phyloP scores from a whole-genome alignment of 495 filamentous ascomycete species.

The Hyaloscypha variabilis region DNA sequence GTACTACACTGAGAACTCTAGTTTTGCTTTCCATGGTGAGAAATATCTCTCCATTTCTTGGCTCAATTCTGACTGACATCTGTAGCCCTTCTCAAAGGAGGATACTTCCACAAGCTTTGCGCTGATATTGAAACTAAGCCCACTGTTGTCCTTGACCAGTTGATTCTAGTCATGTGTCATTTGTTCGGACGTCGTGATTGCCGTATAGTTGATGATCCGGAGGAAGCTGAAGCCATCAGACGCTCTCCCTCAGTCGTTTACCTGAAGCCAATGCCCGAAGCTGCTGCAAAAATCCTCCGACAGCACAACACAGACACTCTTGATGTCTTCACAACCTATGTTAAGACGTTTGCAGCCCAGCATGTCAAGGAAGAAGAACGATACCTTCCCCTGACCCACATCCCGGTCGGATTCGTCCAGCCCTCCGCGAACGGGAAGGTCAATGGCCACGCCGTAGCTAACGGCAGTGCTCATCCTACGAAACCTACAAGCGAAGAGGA shows the following conservation, averaged over 20 bases:
- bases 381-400: constrained; percentile 59
- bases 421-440: constrained; percentile 21
- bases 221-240: constrained; percentile 44
- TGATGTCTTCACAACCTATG: constrained; percentile 65
- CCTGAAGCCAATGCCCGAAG: constrained; percentile 61
- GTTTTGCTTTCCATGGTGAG: constrained; percentile 69
- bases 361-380: constrained; percentile 53
- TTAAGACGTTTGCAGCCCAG: constrained; percentile 66
- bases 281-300: constrained; percentile 55
- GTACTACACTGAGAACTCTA: constrained; percentile 71
- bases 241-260: constrained; percentile 60
- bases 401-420: constrained; percentile 40
- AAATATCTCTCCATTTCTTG: neutral
- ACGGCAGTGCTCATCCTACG: neutral
- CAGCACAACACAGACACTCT: constrained; percentile 66
- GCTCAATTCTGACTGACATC: constrained; percentile 10
- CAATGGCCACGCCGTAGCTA: constrained; percentile 2
- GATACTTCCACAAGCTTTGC: constrained; percentile 69
- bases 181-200: constrained; percentile 62
- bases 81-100: constrained; percentile 59
- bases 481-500: neutral
- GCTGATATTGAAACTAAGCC: constrained; percentile 45
- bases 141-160: constrained; percentile 40
- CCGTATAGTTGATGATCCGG: constrained; percentile 31
- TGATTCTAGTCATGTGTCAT: constrained; percentile 71